Conservation (phyloP, 805 yeast genomes). For the Hyphopichia homilentoma region DNA sequence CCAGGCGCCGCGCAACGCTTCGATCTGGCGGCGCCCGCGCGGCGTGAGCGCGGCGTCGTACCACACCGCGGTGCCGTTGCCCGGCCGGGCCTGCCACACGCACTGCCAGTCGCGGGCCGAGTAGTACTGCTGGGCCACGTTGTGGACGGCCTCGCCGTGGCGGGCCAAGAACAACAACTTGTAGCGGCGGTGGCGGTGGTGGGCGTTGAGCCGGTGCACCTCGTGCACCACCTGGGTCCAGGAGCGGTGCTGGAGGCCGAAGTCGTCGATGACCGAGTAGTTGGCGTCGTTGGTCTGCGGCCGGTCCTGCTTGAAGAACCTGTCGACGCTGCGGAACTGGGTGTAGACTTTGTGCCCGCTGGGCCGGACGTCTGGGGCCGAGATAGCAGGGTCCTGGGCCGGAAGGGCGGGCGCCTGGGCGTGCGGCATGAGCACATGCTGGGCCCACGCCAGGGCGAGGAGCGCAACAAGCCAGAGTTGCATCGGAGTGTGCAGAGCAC, state of each 20-base stretch:
- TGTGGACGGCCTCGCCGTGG: conserved; percentile 34
- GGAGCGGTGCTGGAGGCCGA: conserved; percentile 19
- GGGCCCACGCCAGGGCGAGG: no score
- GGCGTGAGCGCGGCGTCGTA: conserved; percentile 27
- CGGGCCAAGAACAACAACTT: conserved; percentile 27
- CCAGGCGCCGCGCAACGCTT: conserved; percentile 13
- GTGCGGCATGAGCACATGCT: no score
- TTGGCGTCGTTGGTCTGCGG: conserved; percentile 9
- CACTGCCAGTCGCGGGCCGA: conserved; percentile 21
- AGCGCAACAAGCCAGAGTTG: no score
- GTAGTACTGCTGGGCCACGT: conserved; percentile 17
- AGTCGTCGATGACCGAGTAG: conserved; percentile 12
- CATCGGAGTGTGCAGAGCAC: no score
- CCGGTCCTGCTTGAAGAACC: conserved; percentile 18
- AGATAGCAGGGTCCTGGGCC: no score
- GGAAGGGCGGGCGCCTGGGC: no score
- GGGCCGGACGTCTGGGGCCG: no score
- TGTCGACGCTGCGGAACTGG: conserved; percentile 8
- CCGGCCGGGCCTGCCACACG: conserved; percentile 20
- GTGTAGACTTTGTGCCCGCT: not conserved
- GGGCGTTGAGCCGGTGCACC: conserved; percentile 9
- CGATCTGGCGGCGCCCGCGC: conserved; percentile 16
- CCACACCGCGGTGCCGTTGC: conserved; percentile 21
- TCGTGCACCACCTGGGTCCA: conserved; percentile 20
- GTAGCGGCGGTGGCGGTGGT: conserved; percentile 7